Percentiles rank a stretch among this genome's conserved stretches.
Conservation (phyloP, 345 rosid species). For the Populus euphratica region DNA sequence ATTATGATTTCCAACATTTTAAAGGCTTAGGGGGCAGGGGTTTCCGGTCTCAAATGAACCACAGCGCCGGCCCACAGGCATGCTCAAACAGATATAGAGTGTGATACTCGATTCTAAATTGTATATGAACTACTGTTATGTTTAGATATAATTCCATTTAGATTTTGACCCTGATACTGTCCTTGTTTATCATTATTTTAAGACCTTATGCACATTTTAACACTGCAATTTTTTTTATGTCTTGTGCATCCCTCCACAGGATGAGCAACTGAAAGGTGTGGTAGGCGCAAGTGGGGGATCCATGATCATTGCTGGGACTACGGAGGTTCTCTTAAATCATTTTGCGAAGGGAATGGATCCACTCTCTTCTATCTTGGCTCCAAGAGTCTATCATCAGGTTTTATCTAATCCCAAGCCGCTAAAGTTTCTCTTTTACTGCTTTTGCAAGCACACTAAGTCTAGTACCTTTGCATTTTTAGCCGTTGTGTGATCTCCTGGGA, state of each 20-base stretch:
- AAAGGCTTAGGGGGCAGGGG: too few relatives aligned
- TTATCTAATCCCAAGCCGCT: neutral
- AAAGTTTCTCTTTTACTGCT: too few relatives aligned
- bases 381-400: conserved; percentile 69
- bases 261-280: conserved; percentile 47
- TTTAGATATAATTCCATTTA: too few relatives aligned
- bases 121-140: too few relatives aligned
- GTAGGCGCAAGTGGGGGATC: conserved; percentile 67
- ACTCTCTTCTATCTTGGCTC: conserved; percentile 49
- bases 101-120: too few relatives aligned
- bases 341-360: conserved; percentile 53
- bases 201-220: neutral
- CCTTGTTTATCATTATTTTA: neutral
- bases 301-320: conserved; percentile 48
- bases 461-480: too few relatives aligned
- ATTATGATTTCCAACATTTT: too few relatives aligned
- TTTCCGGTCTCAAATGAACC: too few relatives aligned
- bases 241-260: conserved; percentile 23
- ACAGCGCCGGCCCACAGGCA: too few relatives aligned
- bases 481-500: too few relatives aligned
- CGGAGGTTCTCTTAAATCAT: conserved; percentile 53
- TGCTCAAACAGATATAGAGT: too few relatives aligned
- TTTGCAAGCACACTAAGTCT: too few relatives aligned
- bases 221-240: neutral
- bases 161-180: neutral